Evolutionary conservation across 257 asterid species (phyloP), one percentile per base, ranked within the genome.

Genomic region (Parsonsia alboflavescens): DNA sequence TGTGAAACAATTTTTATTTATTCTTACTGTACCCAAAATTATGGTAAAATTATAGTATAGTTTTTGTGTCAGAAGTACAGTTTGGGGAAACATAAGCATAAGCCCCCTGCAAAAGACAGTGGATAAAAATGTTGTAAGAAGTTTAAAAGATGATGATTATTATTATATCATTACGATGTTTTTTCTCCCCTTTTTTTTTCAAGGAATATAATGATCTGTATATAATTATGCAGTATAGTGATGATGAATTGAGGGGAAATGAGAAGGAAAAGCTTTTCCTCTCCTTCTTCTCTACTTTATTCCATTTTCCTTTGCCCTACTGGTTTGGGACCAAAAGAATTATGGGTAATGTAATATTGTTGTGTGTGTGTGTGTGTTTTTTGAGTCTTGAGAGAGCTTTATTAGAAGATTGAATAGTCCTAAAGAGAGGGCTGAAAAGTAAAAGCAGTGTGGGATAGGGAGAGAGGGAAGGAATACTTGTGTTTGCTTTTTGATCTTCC

Each of bases 401-500:
- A 81, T 83, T 89, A 85, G 91, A 85, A 86, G 85, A 84, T 88
- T 91, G 93, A 81, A 88, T 85, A 86, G 91, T 89, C 95, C 85
- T 88, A 87, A 87, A 87, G 92, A 84, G 88, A 75, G 88, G 80
- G 84, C 89, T 86, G 83, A 82, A 82, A 86, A 88, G 91, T 73
- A 78, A 89, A 88, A 89, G 92, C 78, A 79, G 28, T 19, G 50
- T 50, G 62, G 13, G 54, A 49, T 3, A 49, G 44, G 76, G 70
- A 77, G 30, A 80, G 77, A 53, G 64, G n/a, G 44, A 62, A 49
- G 30, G 61, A 74, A 76, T 74, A 61, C 65, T 68, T n/a, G n/a
- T 76, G 65, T 75, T 84, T 86, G 90, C 92, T n/a, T 87, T 89
- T 91, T 92, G 88, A 45, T 57, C 71, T 80, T 84, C 90, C 90